phyloP scores from a whole-genome alignment of 805 yeast genomes.

The Teunomyces tritomae region DNA sequence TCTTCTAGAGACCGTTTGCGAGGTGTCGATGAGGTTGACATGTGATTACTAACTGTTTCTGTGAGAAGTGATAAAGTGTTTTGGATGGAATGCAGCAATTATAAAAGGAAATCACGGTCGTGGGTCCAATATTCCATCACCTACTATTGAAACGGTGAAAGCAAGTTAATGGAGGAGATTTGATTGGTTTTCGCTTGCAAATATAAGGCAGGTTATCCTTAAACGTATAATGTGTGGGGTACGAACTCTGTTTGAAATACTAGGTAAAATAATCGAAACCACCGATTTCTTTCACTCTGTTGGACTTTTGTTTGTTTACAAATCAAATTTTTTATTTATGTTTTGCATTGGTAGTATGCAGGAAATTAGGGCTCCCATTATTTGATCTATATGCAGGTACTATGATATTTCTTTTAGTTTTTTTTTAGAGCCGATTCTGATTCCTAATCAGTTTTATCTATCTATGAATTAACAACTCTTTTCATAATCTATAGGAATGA shows the following conservation, averaged over 20 bases:
- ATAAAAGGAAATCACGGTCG: background rate
- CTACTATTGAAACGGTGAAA: background rate
- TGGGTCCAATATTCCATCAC: background rate
- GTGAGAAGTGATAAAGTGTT: too few relatives aligned
- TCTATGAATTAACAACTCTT: background rate
- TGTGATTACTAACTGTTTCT: conserved; percentile 4
- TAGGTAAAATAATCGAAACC: too few relatives aligned
- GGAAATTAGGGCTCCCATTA: background rate
- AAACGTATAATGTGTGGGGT: background rate
- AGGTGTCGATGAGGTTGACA: conserved; percentile 30
- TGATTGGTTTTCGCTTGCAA: background rate
- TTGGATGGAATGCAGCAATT: background rate
- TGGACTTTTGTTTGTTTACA: conserved; percentile 16
- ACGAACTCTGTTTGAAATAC: background rate
- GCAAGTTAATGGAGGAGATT: background rate
- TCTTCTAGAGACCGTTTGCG: conserved; percentile 24
- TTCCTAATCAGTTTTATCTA: background rate
- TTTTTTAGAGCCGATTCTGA: background rate
- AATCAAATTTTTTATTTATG: conserved; percentile 13
- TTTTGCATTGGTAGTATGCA: conserved; percentile 2
- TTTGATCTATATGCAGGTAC: background rate
- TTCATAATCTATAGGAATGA: conserved; percentile 53
- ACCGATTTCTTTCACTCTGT: background rate
- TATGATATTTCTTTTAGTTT: background rate
- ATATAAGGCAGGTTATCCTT: background rate